Percentiles rank a stretch among this genome's conserved stretches.
phyloP scores from a whole-genome alignment of 2,329 filamentous ascomycete species.

The Clonostachys sp. region DNA sequence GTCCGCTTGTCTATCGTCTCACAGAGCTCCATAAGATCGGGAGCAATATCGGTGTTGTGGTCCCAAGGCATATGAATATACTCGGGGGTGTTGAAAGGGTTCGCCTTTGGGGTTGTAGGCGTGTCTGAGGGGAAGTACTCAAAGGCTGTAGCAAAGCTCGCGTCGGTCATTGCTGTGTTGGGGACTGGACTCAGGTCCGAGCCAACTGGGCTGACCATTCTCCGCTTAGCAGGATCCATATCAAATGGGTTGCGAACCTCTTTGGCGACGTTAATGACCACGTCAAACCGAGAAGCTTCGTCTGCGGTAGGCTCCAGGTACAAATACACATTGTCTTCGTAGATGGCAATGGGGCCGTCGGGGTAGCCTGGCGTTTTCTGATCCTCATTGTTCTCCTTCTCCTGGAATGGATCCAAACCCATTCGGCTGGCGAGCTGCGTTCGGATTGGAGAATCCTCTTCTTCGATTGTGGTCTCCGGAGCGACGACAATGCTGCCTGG shows the following conservation, averaged over 20 bases:
- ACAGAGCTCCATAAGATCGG: slow-evolving; percentile 70
- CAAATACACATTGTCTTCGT: slow-evolving; percentile 71
- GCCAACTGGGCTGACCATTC: slow-evolving; percentile 15
- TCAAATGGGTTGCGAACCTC: slow-evolving; percentile 75
- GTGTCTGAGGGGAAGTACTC: slow-evolving; percentile 44
- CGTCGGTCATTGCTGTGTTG: slow-evolving; percentile 53
- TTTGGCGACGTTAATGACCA: slow-evolving; percentile 79
- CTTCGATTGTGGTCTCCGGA: slow-evolving; percentile 39
- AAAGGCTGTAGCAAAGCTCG: slow-evolving; percentile 57
- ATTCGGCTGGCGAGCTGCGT: slow-evolving; percentile 58
- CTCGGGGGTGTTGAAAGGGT: slow-evolving; percentile 54
- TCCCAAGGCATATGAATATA: slow-evolving; percentile 89
- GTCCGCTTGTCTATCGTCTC: slow-evolving; percentile 71
- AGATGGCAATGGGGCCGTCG: slow-evolving; percentile 77
- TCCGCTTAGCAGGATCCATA: slow-evolving; percentile 14
- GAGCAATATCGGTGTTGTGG: slow-evolving; percentile 81
- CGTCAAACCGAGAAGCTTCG: slow-evolving; percentile 73
- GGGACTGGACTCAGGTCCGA: slow-evolving; percentile 34
- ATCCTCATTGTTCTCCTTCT: slow-evolving; percentile 71
- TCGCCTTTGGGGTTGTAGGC: slow-evolving; percentile 53
- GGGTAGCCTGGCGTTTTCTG: slow-evolving; percentile 81
- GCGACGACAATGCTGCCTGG: slow-evolving; percentile 22
- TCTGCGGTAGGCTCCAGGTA: slow-evolving; percentile 78
- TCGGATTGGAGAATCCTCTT: slow-evolving; percentile 54
- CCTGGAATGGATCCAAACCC: slow-evolving; percentile 51